Base-by-base conservation (phyloP, 1,139 yeast genomes). In the Eremothecium gossypii region DNA sequence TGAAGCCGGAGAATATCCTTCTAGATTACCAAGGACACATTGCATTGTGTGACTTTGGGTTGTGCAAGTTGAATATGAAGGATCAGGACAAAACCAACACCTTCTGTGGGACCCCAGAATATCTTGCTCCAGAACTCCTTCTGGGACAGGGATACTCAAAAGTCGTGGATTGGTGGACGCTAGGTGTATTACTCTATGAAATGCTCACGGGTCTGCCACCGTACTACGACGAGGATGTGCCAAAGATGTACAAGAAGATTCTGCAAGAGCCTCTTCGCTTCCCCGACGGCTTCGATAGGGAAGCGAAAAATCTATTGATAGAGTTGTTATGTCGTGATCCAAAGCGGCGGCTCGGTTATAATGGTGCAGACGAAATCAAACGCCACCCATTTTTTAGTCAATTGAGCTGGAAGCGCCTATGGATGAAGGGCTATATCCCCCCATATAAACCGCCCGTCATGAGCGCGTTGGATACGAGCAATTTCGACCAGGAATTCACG, bases 201-300 rank as follows among this genome's bases (percentile, higher is more conserved):
- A 91, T 91, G 98, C 74, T 93, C 49, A 87, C 96, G 2, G 96
- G 97, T 0, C 71, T 91, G 50, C 98, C 98, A 7, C 96, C 96
- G 38, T 91, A 87, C 61, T 91, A 85, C 61, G 97, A 89, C 58
- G 96, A 87, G 58, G 91, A 89, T 64, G 83, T 83, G n/a, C 83
- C 87, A 45, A 79, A 80, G 41, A 91, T 91, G 98, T 91, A 91
- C 68, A 79, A 85, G 58, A 91, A 89, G 68, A 91, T 91, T 50
- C 67, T 91, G 46, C 86, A 85, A 58, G 91, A 86, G 55, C 94
- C 95, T 20, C 69, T 91, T 46, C 76, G 81, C 51, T 91, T 91
- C 69, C 97, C 98, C 1, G 77, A 79, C 41, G 85, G 83, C 53
- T 79, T 91, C 67, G 96, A 87, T 60, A 74, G 80, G 29, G 93